Evolutionary conservation across 352 stramenopile species (phyloP), one percentile per base, ranked within the genome.

Genomic region (Phytopythium helicoides): DNA sequence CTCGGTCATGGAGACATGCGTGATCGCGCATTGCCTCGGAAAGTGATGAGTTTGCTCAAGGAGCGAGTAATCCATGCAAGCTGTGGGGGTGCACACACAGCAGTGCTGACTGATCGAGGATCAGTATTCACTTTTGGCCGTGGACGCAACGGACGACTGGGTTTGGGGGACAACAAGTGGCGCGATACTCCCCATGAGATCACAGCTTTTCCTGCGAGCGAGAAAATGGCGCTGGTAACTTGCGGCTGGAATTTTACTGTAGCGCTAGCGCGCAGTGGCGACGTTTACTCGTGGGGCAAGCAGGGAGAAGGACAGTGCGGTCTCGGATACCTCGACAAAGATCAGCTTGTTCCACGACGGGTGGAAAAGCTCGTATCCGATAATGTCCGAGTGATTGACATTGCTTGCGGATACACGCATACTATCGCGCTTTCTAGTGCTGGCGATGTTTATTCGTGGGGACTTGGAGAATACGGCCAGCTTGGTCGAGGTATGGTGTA

Each of bases 391-490:
- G 64, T 86, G n/a, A 52, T 92, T 3, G 76, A 91, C 41, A 60
- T 96, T 26, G 80, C 81, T 8, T 94, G 79, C 40, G 87, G 87
- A 16, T 92, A 94, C 58, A 96, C 82, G 10, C 90, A 97, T 65
- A 96, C 85, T 0, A 46, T 96, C 15, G 87, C 87, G 14, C 57
- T 97, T 12, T 88, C 86, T 1, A 76, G 68, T 1, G 67, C 63
- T 23, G 86, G 87, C 5, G 82, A 96, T 36, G 58, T 97, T 16
- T 96, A 89, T 60, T 92, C 86, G 12, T 96, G 87, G 88, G 91
- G 91, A 33, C 61, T 91, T 5, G 91, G 91, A 22, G 87, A 97
- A 52, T 96, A 97, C 52, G 91, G 91, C 0, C 76, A 95, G 34
- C 79, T 97, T 15, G 91, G 91, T 6, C 93, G 94, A 47, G 87